Conservation (phyloP, 768 basidiomycete species). For the Lentinula raphanica region DNA sequence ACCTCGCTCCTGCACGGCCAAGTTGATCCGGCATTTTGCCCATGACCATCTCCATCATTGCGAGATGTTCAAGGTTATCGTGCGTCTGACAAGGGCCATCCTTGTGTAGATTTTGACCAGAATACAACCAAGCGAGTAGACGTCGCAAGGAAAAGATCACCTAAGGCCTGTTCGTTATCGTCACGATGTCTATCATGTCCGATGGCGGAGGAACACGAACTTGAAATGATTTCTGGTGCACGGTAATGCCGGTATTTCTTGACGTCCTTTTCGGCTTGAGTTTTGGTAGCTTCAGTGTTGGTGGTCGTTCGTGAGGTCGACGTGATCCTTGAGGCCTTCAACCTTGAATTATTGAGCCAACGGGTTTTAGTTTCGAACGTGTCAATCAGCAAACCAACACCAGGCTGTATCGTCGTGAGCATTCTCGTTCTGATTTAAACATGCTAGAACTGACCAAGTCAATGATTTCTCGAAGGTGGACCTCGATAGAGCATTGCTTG, state of each 20-base stretch:
- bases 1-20: constrained; percentile 64
- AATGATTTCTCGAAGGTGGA: constrained; percentile 95
- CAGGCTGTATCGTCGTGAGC: no score
- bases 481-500: constrained; percentile 86
- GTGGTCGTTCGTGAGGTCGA: no score
- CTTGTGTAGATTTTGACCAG: constrained; percentile 99
- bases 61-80: constrained; percentile 97
- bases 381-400: no score
- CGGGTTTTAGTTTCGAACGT: no score
- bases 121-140: constrained; percentile 97
- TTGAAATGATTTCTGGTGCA: constrained; percentile 97
- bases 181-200: constrained; percentile 9
- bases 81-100: constrained; percentile 99
- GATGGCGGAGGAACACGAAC: constrained; percentile 37
- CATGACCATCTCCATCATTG: constrained; percentile 99
- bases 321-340: no score
- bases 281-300: no score
- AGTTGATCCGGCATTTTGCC: constrained; percentile 94
- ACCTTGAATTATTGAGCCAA: no score
- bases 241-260: constrained; percentile 97
- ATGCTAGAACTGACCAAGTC: no score
- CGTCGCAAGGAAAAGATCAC: constrained; percentile 98
- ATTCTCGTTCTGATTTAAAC: no score
- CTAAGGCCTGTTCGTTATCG: constrained; percentile 67
- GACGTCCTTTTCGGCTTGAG: no score